Evolutionary conservation across 371 early-diverging fungal species (phyloP), one percentile per base, ranked within the genome.

Genomic region (Coemansia sp.): DNA sequence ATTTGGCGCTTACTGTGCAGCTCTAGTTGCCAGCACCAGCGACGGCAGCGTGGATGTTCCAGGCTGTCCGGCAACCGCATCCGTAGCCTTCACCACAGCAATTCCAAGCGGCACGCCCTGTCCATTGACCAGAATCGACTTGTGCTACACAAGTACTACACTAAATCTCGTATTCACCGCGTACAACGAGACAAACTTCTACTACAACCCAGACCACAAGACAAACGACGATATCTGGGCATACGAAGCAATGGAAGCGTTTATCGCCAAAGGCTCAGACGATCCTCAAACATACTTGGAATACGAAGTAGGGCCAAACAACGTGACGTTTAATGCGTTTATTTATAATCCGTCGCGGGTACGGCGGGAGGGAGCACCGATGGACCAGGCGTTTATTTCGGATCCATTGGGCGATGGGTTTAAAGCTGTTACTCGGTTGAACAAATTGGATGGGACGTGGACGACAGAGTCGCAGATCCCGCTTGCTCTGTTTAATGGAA

Each of bases 221-320:
- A 77, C 78, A n/a, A 77, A 77, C 39, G 74, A 57, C 36, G 58
- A 73, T n/a, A 74, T 77, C 21, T 77, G 78, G 78, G 73, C 56
- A 15, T 77, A 77, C 63, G 66, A 77, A 7, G 78, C 73, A 19
- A 66, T 77, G 68, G 78, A 77, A 59, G 74, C 78, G 4, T 77
- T 77, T 46, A 69, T 77, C 55, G 59, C 63, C 58, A 62, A 61
- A 52, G 78, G 78, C 39, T n/a, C 26, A n/a, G 66, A 69, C 1
- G 63, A 73, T 23, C 78, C 78, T 1, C 73, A 72, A 59, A 69
- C 73, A 3, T 77, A 77, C 23, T 66, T 77, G 24, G 78, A 77
- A 46, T 77, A 73, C 21, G 78, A 77, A 36, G 70, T 66, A 6
- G 74, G 53, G 17, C 78, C 78, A 3, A 73, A 73, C 66, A 77